Base-by-base conservation (phyloP, 192 early-diverging fungal species). In the Backusella circina region DNA sequence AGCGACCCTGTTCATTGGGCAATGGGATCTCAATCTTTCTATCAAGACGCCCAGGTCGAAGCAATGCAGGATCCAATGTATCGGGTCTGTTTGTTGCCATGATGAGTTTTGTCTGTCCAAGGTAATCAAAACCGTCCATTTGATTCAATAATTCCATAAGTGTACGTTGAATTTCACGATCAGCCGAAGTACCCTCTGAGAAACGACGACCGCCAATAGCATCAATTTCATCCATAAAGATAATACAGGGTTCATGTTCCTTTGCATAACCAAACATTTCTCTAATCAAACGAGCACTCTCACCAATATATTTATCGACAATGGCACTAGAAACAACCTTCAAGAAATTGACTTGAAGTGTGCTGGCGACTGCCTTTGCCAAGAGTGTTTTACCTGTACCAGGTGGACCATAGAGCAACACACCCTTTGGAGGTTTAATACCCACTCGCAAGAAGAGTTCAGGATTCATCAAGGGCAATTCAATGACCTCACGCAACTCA, bases 211-310 rank as follows among this genome's bases (percentile, higher is more conserved):
- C 97, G 83, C 97, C 98, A 86, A 99, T 99, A 38, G 98, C 97
- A 86, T 99, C 98, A 82, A 99, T 98, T 81, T 99, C 98, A 84
- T 99, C 98, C 97, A 99, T 99, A 78, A 99, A 99, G 50, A 99
- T 99, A 75, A 99, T 98, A 85, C 98, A 99, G 13, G 98, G 98
- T 77, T 99, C 96, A 82, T 99, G 98, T 80, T 98, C 97, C 74
- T 94, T 95, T 41, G 98, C 98, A 84, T 99, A 99, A 0, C 87
- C 71, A 91, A 99, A 99, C 98, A 99, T 99, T 84, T 99, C 98
- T 33, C 98, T 89, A 71, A 99, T 91, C 65, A 99, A 84, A 75
- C 98, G 85, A 44, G 98, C 97, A 84, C 94, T 95, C 86, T 99
- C 98, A 72, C 98, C 98, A 87, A 99, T 99, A 79, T 98, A 99